These are phyloP conservation scores for Allomyces macrogynus DNA, from an alignment of 192 early-diverging fungal species.

Conservation along the genomic window DNA sequence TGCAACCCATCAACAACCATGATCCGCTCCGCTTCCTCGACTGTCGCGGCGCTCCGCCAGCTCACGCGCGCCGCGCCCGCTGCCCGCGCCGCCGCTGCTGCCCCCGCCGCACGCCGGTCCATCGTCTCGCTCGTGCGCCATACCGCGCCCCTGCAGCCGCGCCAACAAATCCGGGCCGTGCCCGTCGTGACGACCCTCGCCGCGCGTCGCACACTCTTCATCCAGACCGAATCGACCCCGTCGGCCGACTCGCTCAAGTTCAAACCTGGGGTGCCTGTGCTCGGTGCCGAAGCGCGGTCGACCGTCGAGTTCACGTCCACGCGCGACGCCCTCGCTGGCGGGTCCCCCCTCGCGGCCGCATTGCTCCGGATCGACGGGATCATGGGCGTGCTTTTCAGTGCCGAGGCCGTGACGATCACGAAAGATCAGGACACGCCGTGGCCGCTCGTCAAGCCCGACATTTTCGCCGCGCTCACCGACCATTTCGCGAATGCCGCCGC, in stretches of 20 bases:
- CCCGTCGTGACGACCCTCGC: neutral
- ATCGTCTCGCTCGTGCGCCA: too few relatives aligned
- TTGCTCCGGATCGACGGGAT: conserved; percentile 91
- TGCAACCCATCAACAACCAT: too few relatives aligned
- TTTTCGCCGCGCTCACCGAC: conserved; percentile 91
- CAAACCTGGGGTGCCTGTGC: conserved; percentile 73
- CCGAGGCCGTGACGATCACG: conserved; percentile 88
- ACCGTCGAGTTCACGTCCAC: conserved; percentile 69
- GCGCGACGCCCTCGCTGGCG: conserved; percentile 36
- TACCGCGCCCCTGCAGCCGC: too few relatives aligned
- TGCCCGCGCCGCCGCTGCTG: too few relatives aligned
- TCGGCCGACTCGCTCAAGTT: conserved; percentile 93
- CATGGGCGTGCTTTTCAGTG: conserved; percentile 65
- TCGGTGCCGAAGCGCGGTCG: conserved; percentile 26
- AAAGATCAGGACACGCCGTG: conserved; percentile 76
- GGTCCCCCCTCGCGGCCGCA: conserved; percentile 69
- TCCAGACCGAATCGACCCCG: conserved; percentile 77
- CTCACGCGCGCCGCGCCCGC: too few relatives aligned
- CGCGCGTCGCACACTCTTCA: conserved; percentile 32
- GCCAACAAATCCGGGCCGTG: too few relatives aligned
- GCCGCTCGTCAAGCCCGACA: conserved; percentile 94
- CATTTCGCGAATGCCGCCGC: conserved; percentile 68
- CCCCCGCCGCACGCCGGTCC: too few relatives aligned
- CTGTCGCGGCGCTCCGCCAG: too few relatives aligned
- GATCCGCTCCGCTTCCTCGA: too few relatives aligned